Base-by-base conservation (phyloP, 2,329 filamentous ascomycete species). In the Ceratocystis harringtonii region DNA sequence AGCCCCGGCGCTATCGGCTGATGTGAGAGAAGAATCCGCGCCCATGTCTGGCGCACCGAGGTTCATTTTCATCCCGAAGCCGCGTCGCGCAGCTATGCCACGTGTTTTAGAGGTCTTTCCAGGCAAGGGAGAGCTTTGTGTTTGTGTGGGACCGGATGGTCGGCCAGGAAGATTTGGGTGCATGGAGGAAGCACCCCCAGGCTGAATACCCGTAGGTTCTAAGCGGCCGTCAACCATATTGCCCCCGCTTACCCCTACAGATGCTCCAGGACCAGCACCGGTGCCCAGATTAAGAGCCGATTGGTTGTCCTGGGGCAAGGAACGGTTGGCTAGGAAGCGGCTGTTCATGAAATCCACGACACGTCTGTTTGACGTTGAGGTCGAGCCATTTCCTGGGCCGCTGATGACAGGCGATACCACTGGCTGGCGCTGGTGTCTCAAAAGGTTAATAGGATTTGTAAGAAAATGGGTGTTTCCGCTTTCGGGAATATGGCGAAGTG, bases 51-150 rank as follows among this genome's bases (percentile, higher is more conserved):
- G 52, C 8, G 48, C 19, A 7, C n/a, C 43, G 4, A 65, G 64
- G 15, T 28, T 67, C 61, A 68, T 64, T 22, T 55, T 44, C 17
- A 89, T 76, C 69, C 81, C 85, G 5, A 82, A 82, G 3, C 75
- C 75, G 64, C 88, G 80, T 72, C 86, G 84, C 66, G 86, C 84
- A 52, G 85, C 85, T 64, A 91, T 75, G n/a, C 84, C 85, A 4
- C 15, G 25, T 3, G 41, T 4, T 60, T 62, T 62, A 3, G 60
- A 15, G 41, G 17, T 45, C 19, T 50, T 55, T 7, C 5, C 10
- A 7, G 28, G 30, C 12, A 22, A 32, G 17, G 19, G 63, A 41
- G 43, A 58, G 44, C 61, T 52, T 22, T 61, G 58, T 19, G 36
- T 58, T 19, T 61, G 58, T 6, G 28, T 19, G 12, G 64, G 58